Percentiles rank a stretch among this genome's conserved stretches.
These are phyloP conservation scores for Crithidia acanthocephali DNA, from an alignment of 208 protist species.

Conservation along the genomic window DNA sequence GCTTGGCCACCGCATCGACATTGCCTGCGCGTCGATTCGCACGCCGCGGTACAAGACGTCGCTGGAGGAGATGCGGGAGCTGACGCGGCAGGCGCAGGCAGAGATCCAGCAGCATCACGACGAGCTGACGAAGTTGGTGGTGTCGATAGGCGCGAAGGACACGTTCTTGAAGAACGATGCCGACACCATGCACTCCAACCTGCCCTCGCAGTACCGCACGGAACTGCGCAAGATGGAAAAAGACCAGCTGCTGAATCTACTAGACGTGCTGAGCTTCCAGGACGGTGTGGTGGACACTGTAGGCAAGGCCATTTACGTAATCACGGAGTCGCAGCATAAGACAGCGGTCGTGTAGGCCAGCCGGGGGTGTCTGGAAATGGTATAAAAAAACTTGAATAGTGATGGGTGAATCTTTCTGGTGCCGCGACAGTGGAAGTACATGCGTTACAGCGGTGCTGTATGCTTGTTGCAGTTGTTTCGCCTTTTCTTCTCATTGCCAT, in stretches of 20 bases:
- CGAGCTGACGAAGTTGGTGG: constrained; percentile 66
- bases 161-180: constrained; percentile 68
- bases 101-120: constrained; percentile 83
- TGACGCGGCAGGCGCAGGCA: constrained; percentile 54
- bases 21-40: constrained; percentile 59
- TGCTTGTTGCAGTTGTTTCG: too few relatives aligned
- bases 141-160: constrained; percentile 79
- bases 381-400: too few relatives aligned
- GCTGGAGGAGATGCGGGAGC: constrained; percentile 69
- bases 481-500: too few relatives aligned
- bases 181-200: constrained; percentile 84
- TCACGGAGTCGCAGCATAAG: constrained; percentile 53
- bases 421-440: too few relatives aligned
- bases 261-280: constrained; percentile 86
- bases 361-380: too few relatives aligned
- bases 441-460: too few relatives aligned
- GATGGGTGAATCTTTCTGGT: too few relatives aligned
- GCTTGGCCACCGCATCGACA: constrained; percentile 69
- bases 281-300: constrained; percentile 77
- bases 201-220: constrained; percentile 65
- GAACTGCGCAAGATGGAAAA: constrained; percentile 74
- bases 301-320: constrained; percentile 79
- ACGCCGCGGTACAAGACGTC: constrained; percentile 82
- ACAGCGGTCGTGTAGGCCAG: constrained; percentile 62
- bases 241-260: constrained; percentile 77